Conservation (phyloP, 2,329 filamentous ascomycete genomes). For the Phialocephala subalpina region DNA sequence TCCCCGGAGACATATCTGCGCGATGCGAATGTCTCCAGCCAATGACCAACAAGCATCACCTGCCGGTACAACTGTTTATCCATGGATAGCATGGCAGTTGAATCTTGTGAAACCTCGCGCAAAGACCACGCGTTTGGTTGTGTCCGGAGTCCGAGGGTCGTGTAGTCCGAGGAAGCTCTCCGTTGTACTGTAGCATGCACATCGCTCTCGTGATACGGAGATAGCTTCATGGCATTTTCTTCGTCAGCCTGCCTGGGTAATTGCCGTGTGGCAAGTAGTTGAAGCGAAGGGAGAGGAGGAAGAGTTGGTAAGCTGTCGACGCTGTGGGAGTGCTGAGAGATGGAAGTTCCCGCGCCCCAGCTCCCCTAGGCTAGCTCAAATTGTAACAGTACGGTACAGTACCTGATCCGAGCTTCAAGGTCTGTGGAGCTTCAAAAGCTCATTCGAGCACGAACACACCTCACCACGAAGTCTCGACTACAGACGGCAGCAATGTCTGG, state of each 20-base stretch:
- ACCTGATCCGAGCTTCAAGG: too few species aligned
- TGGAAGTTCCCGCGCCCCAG: background rate
- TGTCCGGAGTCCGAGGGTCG: background rate
- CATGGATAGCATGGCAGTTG: background rate
- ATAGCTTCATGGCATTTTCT: too few species aligned
- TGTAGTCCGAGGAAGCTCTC: too few species aligned
- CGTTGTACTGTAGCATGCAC: background rate
- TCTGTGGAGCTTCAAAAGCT: too few species aligned
- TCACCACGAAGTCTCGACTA: background rate
- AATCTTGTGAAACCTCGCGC: background rate
- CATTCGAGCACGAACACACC: background rate
- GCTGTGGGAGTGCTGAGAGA: background rate
- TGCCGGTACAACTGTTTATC: background rate
- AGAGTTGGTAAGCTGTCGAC: too few species aligned
- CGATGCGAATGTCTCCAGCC: background rate
- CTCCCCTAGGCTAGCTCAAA: background rate
- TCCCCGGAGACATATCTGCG: background rate
- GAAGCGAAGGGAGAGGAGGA: too few species aligned
- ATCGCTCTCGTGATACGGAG: background rate
- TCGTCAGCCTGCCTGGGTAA: too few species aligned
- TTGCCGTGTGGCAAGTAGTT: too few species aligned
- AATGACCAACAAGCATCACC: background rate
- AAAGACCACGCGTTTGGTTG: background rate
- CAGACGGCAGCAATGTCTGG: background rate
- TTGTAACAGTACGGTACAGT: background rate